phyloP scores from a whole-genome alignment of 2,329 filamentous ascomycete genomes.

The Pseudocercospora vitis region DNA sequence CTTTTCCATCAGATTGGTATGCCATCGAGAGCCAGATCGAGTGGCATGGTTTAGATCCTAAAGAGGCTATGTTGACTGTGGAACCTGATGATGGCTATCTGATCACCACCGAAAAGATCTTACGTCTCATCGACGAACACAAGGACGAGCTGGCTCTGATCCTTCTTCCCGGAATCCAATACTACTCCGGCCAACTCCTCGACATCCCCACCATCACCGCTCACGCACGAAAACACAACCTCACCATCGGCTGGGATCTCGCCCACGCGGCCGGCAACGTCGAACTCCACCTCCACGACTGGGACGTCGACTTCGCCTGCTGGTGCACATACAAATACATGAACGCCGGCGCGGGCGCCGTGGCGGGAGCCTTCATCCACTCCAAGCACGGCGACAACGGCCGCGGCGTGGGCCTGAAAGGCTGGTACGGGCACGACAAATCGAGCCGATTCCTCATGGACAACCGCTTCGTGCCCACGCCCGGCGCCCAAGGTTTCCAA shows the following conservation, averaged over 20 bases:
- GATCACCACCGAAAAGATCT: slow-evolving; percentile 69
- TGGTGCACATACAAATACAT: slow-evolving; percentile 97
- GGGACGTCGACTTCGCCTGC: slow-evolving; percentile 85
- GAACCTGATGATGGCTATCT: slow-evolving; percentile 59
- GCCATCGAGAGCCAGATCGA: slow-evolving; percentile 77
- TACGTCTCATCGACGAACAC: slow-evolving; percentile 71
- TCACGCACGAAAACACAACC: slow-evolving; percentile 68
- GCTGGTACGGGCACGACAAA: slow-evolving; percentile 87
- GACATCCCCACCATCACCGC: slow-evolving; percentile 78
- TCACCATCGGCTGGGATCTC: slow-evolving; percentile 82
- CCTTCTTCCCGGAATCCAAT: slow-evolving; percentile 83
- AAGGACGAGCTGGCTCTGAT: slow-evolving; percentile 71
- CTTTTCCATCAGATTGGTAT: slow-evolving; percentile 88
- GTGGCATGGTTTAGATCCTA: slow-evolving; percentile 67
- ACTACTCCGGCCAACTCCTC: slow-evolving; percentile 85
- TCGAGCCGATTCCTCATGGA: slow-evolving; percentile 76
- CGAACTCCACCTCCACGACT: slow-evolving; percentile 75
- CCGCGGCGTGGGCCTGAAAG: slow-evolving; percentile 53
- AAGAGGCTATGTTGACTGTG: slow-evolving; percentile 71
- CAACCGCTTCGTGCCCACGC: slow-evolving; percentile 72
- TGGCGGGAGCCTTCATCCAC: slow-evolving; percentile 79
- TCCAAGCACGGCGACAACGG: slow-evolving; percentile 64
- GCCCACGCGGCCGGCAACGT: slow-evolving; percentile 87
- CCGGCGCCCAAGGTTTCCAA: slow-evolving; percentile 78
- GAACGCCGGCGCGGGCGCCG: slow-evolving; percentile 81